Base-by-base conservation (phyloP, 164 flowering plant species). In the Hamamelis virginiana region DNA sequence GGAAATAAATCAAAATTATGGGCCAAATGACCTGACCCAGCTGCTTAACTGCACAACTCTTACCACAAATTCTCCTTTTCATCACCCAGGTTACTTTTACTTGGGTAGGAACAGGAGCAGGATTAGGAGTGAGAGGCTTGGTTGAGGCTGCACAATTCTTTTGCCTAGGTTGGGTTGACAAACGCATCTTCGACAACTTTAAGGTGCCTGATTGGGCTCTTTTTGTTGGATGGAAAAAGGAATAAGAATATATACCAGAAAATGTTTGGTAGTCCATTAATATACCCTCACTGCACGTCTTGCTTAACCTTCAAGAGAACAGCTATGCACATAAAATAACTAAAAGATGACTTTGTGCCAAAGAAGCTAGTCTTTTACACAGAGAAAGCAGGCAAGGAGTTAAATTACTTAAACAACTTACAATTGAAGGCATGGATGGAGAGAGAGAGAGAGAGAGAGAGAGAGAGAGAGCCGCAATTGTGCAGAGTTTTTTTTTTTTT, bases 391-490 rank as follows among this genome's bases (percentile, higher is more conserved):
- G 61, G 27, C 18, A 28, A 28, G 47, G 4, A 67, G 50, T n/a
- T 4, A 28, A 67, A 67, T 41, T 3, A 55, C 41, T n/a, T n/a
- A n/a, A n/a, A 38, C 55, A 43, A 56, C 69, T 53, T 27, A 47
- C 43, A 46, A 46, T 3, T 46, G 50, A 3, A 46, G 13, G 50
- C 16, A 46, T 10, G n/a, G n/a, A n/a, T n/a, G n/a, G 50, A 46
- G 21, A 50, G 19, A 21, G 19, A 51, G 22, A 51, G 56, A 52
- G 23, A 5, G 56, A 9, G 56, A 58, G 25, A 44, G 43, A n/a
- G 25, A n/a, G n/a, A 56, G n/a, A 64, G 80, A 72, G 28, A 65
- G 21, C 66, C 56, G 64, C 86, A 82, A 68, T 23, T 41, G 8
- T n/a, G n/a, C n/a, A n/a, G n/a, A n/a, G n/a, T n/a, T n/a, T n/a